Base-by-base conservation (phyloP, 495 filamentous ascomycete genomes). In the Penicillium lagena region DNA sequence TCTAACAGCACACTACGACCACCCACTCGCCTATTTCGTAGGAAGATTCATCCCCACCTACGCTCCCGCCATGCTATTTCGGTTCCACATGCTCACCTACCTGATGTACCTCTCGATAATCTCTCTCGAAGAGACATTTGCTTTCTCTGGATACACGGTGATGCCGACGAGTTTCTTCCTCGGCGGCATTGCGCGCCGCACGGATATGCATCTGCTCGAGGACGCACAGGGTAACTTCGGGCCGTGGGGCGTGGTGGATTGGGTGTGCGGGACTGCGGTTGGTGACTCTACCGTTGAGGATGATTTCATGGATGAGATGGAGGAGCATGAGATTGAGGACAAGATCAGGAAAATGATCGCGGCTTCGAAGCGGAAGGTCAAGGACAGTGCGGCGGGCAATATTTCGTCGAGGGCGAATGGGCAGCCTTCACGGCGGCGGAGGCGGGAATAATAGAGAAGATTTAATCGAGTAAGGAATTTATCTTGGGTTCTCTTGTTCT, bases 71-170 rank as follows among this genome's bases (percentile, higher is more conserved):
- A 57, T 71, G 47, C 59, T 73, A 12, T 83, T 78, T 66, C 83
- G 67, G 56, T 81, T 76, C 42, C 90, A 96, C 63, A 71, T 94
- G 39, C 69, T 95, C 40, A 90, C 87, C 1, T 95, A 81, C 70
- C 73, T 89, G 39, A 32, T 90, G 14, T 85, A 87, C 46, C 60
- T 87, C 11, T 67, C 75, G 1, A 36, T 89, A 31, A 67, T 83
- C 37, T 88, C 86, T 0, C 42, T 93, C 3, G 87, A 95, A 51
- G 89, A 95, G 51, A 82, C 80, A 3, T 76, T 90, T 46, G 70
- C 81, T 2, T 84, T 83, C 64, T 88, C 80, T 6, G 90, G 90
- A 12, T 96, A 95, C 64, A 78, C 67, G 10, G 62, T 81, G 6
- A 67, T 91, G 7, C 89, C 89, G 10, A 85, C 71, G 1, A 70